Conservation (phyloP, 345 rosid species). For the Populus tremula region DNA sequence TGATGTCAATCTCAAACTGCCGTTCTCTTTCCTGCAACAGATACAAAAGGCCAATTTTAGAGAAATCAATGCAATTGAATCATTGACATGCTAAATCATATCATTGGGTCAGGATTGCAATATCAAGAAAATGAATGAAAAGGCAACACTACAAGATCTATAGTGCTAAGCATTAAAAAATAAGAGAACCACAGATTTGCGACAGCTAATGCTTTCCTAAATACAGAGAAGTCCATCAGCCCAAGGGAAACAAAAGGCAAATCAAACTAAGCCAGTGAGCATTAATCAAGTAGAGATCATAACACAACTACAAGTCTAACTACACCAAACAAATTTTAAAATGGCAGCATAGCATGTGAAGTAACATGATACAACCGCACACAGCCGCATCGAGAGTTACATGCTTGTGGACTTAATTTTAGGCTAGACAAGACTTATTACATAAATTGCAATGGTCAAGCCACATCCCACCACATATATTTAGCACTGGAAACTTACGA, state of each 20-base stretch:
- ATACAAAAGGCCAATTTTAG: slow-evolving; percentile 6
- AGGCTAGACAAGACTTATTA: neutral
- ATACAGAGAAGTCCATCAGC: neutral
- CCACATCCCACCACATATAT: neutral
- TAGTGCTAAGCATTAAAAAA: neutral
- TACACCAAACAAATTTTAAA: neutral
- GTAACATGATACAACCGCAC: neutral
- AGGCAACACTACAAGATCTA: neutral
- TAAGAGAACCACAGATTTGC: neutral
- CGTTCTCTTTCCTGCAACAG: slow-evolving; percentile 79
- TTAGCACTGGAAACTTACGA: slow-evolving; percentile 44
- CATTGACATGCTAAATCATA: neutral
- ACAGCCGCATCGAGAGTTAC: neutral
- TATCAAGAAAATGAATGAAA: neutral
- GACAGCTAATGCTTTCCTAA: neutral
- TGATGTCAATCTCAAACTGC: slow-evolving; percentile 83
- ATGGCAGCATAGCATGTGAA: neutral
- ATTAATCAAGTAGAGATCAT: neutral
- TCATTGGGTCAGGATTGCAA: neutral
- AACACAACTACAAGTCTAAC: neutral
- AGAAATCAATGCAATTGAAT: neutral
- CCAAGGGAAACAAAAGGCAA: neutral
- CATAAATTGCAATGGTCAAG: neutral
- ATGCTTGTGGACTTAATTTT: neutral
- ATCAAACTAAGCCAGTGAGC: neutral